Base-by-base conservation (phyloP, 148 eudicot species). In the Camellia lanceoleosa region DNA sequence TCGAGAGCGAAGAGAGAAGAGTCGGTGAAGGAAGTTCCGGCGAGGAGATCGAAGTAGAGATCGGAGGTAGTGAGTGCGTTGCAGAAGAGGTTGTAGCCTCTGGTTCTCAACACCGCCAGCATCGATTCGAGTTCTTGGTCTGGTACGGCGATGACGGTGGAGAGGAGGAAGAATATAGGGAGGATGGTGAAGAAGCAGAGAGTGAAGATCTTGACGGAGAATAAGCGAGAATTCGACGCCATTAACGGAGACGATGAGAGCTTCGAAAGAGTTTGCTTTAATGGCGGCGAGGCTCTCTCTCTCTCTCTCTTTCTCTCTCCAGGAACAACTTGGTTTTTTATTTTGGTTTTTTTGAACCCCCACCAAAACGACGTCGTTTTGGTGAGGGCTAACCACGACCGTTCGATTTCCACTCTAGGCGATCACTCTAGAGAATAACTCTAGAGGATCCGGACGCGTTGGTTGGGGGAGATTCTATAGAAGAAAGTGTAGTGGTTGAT, bases 11-110 rank as follows among this genome's bases (percentile, higher is more conserved):
- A 76, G 12, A 81, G 79, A 1, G 76, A 52, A 9, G 84, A 82
- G 51, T 82, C 76, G 19, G 69, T 82, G 80, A 70, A 82, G 72
- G 80, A 70, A 56, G 43, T 23, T 44, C 76, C 75, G 61, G 60
- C 20, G 55, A 71, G 43, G 63, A 82, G 13, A 3, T 82, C 84
- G 68, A 16, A 38, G 44, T 23, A n/a, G 20, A 82, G 8, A 77
- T 82, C 84, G 55, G 84, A 77, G 30, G 84, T 77, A 13, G 76
- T 15, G 69, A 82, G 52, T 20, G 84, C 84, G 77, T 82, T 82
- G 49, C 67, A 60, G 55, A 82, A 82, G 76, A 82, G 84, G 19
- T 23, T 42, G 77, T 82, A 71, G 80, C 80, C 84, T 60, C 84
- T 43, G 23, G 56, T 66, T 15, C 84, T 20, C 46, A 82, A 47